Percentiles rank a stretch among this genome's conserved stretches.
Evolutionary conservation across 2,329 filamentous ascomycete species (phyloP).

Genomic region (Trichoderma oligosporum): DNA sequence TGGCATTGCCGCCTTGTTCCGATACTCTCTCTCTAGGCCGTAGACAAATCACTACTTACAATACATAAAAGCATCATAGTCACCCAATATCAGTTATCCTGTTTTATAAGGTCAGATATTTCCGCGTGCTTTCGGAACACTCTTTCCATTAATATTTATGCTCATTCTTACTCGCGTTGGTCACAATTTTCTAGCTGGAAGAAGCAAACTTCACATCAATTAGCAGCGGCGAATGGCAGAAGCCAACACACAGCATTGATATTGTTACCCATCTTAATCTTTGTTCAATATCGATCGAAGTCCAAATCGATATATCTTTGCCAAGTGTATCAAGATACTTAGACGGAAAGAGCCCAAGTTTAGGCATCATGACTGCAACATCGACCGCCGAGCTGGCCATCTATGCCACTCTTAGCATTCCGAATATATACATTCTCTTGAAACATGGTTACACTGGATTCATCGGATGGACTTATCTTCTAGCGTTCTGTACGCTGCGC

Average conservation of each 20-base stretch:
- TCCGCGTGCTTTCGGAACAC: background rate
- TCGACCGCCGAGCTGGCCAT: conserved; percentile 33
- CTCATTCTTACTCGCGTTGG: background rate
- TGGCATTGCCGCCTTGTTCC: background rate
- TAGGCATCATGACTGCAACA: conserved; percentile 20
- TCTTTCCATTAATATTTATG: background rate
- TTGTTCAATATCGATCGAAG: background rate
- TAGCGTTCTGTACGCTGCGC: conserved; percentile 36
- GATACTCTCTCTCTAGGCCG: no score
- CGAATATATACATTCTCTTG: conserved; percentile 31
- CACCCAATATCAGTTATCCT: background rate
- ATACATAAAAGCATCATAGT: background rate
- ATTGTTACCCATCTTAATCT: no score
- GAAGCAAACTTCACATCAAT: background rate
- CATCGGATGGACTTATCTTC: conserved; percentile 39
- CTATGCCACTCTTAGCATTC: conserved; percentile 33
- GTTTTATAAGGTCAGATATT: background rate
- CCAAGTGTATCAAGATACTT: background rate
- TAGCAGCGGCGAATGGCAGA: background rate
- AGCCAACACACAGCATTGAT: background rate
- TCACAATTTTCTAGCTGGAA: background rate
- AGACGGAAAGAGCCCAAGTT: background rate
- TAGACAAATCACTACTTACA: background rate
- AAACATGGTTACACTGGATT: conserved; percentile 35
- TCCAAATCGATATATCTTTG: background rate